Base-by-base conservation (phyloP, 768 basidiomycete genomes). In the Serendipita vermifera region DNA sequence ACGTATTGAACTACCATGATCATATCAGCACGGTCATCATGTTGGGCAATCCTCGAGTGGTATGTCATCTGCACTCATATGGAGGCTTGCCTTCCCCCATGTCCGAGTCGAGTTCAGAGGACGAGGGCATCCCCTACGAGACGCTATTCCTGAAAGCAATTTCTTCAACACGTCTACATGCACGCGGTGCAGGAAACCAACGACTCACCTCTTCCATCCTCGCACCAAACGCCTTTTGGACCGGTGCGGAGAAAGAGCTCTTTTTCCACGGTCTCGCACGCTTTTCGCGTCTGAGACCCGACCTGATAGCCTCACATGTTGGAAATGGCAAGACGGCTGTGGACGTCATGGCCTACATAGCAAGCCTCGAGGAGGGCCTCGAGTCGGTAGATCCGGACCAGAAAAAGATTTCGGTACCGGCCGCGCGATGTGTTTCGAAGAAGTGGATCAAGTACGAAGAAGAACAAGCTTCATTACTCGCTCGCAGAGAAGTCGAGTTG, bases 211-310 rank as follows among this genome's bases (percentile, higher is more conserved):
- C 43, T 5, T 46, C 56, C 56, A 2, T 29, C 17, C 15, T 57
- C 20, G 20, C 46, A 51, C 46, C 46, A 54, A 39, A 54, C 39
- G 68, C 73, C 35, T 73, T 69, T 57, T 91, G 88, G 88, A 79
- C 82, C 3, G 65, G 73, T 0, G 60, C 68, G n/a, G 89, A 92
- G 63, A 83, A 85, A 59, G 72, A 79, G 26, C 60, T 64, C 0
- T 87, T 91, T 68, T 91, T 89, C 66, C 82, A 78, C 65, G 82
- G 77, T 0, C 66, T 91, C 20, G 68, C 75, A 26, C 65, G 80
- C 1, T 70, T 85, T 67, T 90, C 87, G 17, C 76, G 84, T 24
- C 73, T 84, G 38, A 70, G 86, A 20, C 84, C 87, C 0, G 89
- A 91, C 66, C 74, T 90, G 43, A 83, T 92, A 51, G 80, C 86